Conservation (phyloP, 2,329 filamentous ascomycete genomes). For the Cytospora chrysosperma region DNA sequence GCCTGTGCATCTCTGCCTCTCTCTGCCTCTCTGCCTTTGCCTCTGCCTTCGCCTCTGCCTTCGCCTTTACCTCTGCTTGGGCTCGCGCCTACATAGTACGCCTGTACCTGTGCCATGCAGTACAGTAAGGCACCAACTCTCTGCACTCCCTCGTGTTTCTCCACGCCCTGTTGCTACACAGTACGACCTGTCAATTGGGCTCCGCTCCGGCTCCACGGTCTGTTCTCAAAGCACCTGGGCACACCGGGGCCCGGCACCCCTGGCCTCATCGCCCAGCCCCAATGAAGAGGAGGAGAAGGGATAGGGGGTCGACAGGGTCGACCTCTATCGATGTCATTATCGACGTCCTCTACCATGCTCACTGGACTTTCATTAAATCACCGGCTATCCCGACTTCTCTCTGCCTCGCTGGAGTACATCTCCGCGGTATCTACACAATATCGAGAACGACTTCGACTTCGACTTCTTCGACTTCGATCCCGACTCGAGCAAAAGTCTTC, state of each 20-base stretch:
- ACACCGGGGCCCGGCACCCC: conserved; percentile 13
- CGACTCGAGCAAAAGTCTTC: neutral
- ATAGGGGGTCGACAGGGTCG: conserved; percentile 21
- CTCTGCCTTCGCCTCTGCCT: neutral
- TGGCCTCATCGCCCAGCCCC: conserved; percentile 17
- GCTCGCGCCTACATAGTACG: neutral
- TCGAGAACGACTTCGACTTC: neutral
- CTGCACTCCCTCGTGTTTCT: conserved; percentile 2
- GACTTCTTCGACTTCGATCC: neutral
- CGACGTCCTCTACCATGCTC: conserved; percentile 17
- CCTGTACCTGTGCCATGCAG: conserved; percentile 1
- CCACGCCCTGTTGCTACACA: conserved; percentile 10
- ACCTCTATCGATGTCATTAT: conserved; percentile 16
- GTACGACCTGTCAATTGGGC: conserved; percentile 14
- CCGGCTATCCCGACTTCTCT: conserved; percentile 20
- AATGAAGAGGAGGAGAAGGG: conserved; percentile 23
- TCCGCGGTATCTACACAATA: conserved; percentile 1
- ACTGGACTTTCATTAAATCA: conserved; percentile 24
- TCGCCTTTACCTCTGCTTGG: no score
- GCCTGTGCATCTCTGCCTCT: neutral
- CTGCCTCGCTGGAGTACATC: conserved; percentile 10
- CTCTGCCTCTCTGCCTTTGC: neutral
- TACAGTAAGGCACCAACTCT: neutral
- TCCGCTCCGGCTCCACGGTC: conserved; percentile 18
- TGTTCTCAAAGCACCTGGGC: conserved; percentile 3